phyloP scores from a whole-genome alignment of 805 yeast species.

The Maudiozyma turicensis region DNA sequence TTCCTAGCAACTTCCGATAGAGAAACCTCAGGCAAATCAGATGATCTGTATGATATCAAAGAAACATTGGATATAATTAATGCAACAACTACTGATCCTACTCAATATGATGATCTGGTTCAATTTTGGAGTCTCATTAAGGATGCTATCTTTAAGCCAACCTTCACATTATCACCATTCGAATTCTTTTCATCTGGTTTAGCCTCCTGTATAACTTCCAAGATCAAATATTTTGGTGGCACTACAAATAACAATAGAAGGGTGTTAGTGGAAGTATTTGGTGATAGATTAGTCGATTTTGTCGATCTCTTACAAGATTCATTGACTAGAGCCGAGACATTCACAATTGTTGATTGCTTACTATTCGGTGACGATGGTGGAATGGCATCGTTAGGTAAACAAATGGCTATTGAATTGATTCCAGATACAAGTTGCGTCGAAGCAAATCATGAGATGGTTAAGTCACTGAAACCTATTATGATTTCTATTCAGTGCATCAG shows the following conservation, averaged over 20 bases:
- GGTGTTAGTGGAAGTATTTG: slow-evolving; percentile 36
- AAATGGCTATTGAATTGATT: slow-evolving; percentile 48
- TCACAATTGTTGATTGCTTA: slow-evolving; percentile 45
- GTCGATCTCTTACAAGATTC: slow-evolving; percentile 62
- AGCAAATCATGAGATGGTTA: slow-evolving; percentile 15
- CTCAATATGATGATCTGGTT: slow-evolving; percentile 20
- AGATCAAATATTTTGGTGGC: background rate
- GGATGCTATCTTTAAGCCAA: slow-evolving; percentile 25
- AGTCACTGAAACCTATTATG: slow-evolving; percentile 21
- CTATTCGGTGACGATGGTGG: slow-evolving; percentile 32
- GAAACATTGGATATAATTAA: slow-evolving; percentile 8
- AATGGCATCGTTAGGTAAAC: slow-evolving; percentile 60
- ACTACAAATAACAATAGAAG: slow-evolving; percentile 11
- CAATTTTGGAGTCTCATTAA: slow-evolving; percentile 33
- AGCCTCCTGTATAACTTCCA: slow-evolving; percentile 28
- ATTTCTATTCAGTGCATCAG: slow-evolving; percentile 46
- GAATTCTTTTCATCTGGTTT: slow-evolving; percentile 67
- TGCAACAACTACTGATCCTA: slow-evolving; percentile 15
- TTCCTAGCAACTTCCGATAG: background rate
- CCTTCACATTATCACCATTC: slow-evolving; percentile 49
- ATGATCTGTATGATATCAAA: slow-evolving; percentile 9
- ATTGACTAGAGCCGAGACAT: slow-evolving; percentile 61
- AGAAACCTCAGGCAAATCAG: background rate
- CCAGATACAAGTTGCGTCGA: slow-evolving; percentile 27
- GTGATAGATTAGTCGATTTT: slow-evolving; percentile 33